These are phyloP conservation scores for Heracleum sosnowskyi DNA, from an alignment of 129 eudicot genomes.

Conservation along the genomic window DNA sequence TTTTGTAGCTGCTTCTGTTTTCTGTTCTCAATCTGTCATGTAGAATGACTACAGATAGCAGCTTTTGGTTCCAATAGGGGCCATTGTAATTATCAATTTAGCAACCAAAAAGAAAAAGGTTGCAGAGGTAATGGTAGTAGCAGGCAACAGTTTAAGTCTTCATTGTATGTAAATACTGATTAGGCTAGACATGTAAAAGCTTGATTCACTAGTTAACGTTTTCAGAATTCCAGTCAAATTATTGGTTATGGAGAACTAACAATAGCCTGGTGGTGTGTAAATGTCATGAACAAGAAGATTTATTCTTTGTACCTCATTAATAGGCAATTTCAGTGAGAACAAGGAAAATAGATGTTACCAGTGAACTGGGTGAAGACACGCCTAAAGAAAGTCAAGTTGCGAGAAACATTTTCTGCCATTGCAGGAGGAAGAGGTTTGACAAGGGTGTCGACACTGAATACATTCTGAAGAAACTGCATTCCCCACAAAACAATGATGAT, in stretches of 20 bases:
- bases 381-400: conserved; percentile 86
- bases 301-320: not conserved
- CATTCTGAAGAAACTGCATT: conserved; percentile 83
- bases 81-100: too few relatives aligned
- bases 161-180: not conserved
- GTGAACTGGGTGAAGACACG: conserved; percentile 86
- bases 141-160: not conserved
- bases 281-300: not conserved
- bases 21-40: too few relatives aligned
- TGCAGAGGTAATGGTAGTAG: not conserved
- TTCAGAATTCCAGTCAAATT: too few relatives aligned
- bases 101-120: too few relatives aligned
- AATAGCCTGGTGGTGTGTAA: not conserved
- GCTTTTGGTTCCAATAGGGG: too few relatives aligned
- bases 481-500: not conserved
- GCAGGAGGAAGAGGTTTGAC: conserved; percentile 89
- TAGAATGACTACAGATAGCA: too few relatives aligned
- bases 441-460: conserved; percentile 75
- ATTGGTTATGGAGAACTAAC: not conserved
- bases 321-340: not conserved
- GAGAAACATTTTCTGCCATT: conserved; percentile 69
- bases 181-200: not conserved
- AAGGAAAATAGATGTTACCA: conserved; percentile 36
- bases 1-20: too few relatives aligned
- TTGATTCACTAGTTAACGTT: too few relatives aligned